A percentile compares a stretch with the other conserved stretches of the same genome.
Evolutionary conservation across 352 stramenopile species (phyloP).

Genomic region (Pythium guiyangense): DNA sequence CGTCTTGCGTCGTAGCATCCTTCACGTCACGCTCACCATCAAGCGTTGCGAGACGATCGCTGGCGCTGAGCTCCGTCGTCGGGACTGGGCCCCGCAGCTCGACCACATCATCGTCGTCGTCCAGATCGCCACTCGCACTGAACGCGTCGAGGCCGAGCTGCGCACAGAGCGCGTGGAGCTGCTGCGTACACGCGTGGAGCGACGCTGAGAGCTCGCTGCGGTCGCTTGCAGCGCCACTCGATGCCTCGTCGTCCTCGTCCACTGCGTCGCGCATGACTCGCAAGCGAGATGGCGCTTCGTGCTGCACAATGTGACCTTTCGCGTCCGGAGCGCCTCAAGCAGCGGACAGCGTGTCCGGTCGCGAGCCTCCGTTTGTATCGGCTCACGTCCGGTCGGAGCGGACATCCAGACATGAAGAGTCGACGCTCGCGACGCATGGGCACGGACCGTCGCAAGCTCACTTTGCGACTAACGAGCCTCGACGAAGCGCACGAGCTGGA

Average conservation of each 20-base stretch:
- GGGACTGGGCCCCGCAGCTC: background rate
- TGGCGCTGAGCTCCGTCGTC: background rate
- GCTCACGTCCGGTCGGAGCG: too few relatives aligned
- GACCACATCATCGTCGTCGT: background rate
- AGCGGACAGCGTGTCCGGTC: background rate
- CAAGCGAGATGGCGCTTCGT: background rate
- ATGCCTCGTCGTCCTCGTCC: background rate
- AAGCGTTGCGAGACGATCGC: too few relatives aligned
- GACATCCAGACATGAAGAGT: background rate
- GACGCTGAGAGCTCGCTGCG: background rate
- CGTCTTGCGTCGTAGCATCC: background rate
- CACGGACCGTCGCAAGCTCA: background rate
- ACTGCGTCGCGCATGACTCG: too few relatives aligned
- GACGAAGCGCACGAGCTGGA: background rate
- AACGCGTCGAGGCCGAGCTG: slow-evolving; percentile 15
- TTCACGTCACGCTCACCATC: background rate
- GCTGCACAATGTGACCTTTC: background rate
- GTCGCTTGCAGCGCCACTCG: background rate
- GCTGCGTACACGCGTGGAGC: slow-evolving; percentile 12
- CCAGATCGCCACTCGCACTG: background rate
- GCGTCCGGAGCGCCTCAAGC: too few relatives aligned
- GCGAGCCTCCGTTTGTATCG: too few relatives aligned
- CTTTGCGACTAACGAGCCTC: background rate
- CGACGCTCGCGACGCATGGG: background rate
- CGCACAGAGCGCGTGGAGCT: slow-evolving; percentile 19